Evolutionary conservation across 768 basidiomycete species (phyloP).

Genomic region (Kockovaella imperatae): DNA sequence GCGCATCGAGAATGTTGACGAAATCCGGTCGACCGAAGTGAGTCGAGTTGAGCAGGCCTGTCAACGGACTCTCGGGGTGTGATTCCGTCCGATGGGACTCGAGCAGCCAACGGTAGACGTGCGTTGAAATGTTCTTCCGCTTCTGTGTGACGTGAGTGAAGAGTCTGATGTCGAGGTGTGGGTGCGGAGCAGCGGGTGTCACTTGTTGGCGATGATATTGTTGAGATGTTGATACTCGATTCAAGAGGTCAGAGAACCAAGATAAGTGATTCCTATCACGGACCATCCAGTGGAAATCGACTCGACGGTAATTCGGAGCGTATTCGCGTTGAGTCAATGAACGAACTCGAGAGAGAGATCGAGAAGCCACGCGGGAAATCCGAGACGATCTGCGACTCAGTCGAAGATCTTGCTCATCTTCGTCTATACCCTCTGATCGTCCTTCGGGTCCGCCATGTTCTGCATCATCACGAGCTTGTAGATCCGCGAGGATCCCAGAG

Average conservation of each 20-base stretch:
- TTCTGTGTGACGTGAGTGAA: slow-evolving; percentile 21
- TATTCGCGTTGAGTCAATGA: slow-evolving; percentile 2
- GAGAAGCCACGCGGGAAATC: slow-evolving; percentile 2
- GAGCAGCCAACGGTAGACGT: slow-evolving; percentile 22
- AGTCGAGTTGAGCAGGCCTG: slow-evolving; percentile 20
- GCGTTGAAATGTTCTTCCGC: slow-evolving; percentile 13
- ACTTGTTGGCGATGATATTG: slow-evolving; percentile 11
- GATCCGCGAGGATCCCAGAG: slow-evolving; percentile 21
- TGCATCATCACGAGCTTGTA: slow-evolving; percentile 13
- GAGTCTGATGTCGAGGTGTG: slow-evolving; percentile 18
- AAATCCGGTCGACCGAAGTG: slow-evolving; percentile 22
- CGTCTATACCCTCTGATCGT: not conserved
- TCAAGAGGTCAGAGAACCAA: slow-evolving; percentile 23
- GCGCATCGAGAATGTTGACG: slow-evolving; percentile 16
- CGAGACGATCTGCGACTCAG: not conserved
- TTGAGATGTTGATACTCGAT: slow-evolving; percentile 14
- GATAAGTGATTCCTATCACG: slow-evolving; percentile 18
- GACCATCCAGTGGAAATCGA: slow-evolving; percentile 28
- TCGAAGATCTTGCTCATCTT: no score
- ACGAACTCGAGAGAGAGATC: slow-evolving; percentile 3
- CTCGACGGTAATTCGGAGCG: slow-evolving; percentile 12
- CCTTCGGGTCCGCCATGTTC: slow-evolving; percentile 10
- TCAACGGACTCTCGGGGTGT: slow-evolving; percentile 18
- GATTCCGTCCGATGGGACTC: slow-evolving; percentile 17
- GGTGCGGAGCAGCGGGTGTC: no score